Evolutionary conservation across 768 basidiomycete species (phyloP).

Genomic region (Suillus brevipes): DNA sequence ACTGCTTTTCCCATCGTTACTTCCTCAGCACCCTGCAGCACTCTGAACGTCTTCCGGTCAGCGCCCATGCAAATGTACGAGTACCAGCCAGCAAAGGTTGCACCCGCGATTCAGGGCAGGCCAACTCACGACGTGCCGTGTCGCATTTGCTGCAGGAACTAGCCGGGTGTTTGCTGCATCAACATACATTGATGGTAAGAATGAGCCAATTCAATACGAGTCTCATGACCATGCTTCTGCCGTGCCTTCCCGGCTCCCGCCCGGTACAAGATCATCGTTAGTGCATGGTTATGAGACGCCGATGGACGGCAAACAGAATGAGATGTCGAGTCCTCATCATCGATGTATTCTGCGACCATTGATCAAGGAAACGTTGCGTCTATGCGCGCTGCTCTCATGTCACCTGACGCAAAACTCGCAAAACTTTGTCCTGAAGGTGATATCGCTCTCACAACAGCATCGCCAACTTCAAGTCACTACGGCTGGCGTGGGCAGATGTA

Average conservation of each 20-base stretch:
- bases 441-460: not conserved
- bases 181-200: not conserved
- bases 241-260: not conserved
- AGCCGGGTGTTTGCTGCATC: not conserved
- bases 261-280: conserved; percentile 1
- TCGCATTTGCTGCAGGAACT: not conserved
- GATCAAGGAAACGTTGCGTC: conserved; percentile 22
- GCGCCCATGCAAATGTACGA: not conserved
- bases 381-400: conserved; percentile 28
- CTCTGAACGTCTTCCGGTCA: not conserved
- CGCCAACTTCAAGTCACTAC: not conserved
- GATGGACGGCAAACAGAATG: conserved; percentile 1
- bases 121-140: not conserved
- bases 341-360: conserved; percentile 14
- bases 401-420: conserved; percentile 30
- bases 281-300: conserved; percentile 10
- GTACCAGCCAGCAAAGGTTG: not conserved
- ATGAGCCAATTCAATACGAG: not conserved
- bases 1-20: not conserved
- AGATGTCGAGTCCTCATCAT: not conserved
- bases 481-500: not conserved
- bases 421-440: not conserved
- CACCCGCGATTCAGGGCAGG: not conserved
- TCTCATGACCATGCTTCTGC: not conserved
- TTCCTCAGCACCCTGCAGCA: not conserved